These are phyloP conservation scores for Porodaedalea pini DNA, from an alignment of 1,284 basidiomycete genomes.

Conservation along the genomic window DNA sequence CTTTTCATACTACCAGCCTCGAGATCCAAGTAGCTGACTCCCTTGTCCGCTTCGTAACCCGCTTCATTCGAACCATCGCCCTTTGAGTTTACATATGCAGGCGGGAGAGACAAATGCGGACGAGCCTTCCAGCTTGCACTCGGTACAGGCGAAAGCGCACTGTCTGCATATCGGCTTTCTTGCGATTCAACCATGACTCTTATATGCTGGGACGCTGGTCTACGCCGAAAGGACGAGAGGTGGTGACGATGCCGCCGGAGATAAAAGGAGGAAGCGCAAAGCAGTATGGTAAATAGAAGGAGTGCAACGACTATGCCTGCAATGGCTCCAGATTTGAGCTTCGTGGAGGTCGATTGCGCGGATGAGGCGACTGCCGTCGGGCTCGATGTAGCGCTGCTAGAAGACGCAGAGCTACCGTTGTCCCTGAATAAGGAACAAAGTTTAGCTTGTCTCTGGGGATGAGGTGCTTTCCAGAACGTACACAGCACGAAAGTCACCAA, in stretches of 20 bases:
- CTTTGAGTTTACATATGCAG: not conserved
- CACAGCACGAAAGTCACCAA: conserved; percentile 14
- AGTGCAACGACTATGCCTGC: conserved; percentile 8
- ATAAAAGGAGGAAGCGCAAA: not conserved
- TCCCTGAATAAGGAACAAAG: not conserved
- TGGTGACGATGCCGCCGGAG: conserved; percentile 3
- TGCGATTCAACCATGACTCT: not conserved
- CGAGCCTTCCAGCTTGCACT: conserved; percentile 5
- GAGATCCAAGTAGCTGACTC: conserved; percentile 13
- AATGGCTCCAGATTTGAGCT: not conserved
- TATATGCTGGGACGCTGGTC: not conserved
- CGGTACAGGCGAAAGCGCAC: not conserved
- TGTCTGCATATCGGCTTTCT: not conserved
- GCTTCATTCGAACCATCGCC: not conserved
- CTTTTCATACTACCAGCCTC: conserved; percentile 6
- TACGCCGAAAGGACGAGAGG: not conserved
- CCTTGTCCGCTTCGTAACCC: not conserved
- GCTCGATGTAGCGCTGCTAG: not conserved
- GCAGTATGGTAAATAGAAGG: not conserved
- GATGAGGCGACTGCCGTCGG: not conserved
- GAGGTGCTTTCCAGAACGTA: not conserved
- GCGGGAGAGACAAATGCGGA: conserved; percentile 16
- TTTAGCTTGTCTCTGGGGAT: not conserved
- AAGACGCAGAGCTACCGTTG: not conserved
- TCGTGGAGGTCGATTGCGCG: not conserved